Conservation (phyloP, 2,329 filamentous ascomycete genomes). For the Colletotrichum coccodes region DNA sequence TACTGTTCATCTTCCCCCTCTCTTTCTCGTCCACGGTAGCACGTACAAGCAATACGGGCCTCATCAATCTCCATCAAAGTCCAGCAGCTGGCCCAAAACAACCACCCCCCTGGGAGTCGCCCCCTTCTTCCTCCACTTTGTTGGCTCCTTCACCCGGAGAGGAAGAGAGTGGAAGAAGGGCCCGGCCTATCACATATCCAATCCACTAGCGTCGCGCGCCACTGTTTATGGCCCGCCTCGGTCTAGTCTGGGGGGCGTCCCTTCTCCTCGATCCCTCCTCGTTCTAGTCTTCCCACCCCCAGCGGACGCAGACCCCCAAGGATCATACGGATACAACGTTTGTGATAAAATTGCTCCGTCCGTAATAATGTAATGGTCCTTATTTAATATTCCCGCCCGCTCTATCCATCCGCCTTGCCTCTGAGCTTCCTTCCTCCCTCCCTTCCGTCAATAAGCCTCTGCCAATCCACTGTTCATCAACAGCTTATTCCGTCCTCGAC, state of each 20-base stretch:
- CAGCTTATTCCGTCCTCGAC: constrained; percentile 22
- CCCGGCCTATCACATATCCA: constrained; percentile 4
- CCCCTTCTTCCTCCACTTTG: constrained; percentile 22
- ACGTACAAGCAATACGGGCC: background rate
- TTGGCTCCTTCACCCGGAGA: constrained; percentile 24
- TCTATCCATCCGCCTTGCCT: background rate
- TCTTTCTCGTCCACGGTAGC: background rate
- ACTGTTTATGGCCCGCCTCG: constrained; percentile 23
- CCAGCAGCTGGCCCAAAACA: background rate
- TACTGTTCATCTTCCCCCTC: background rate
- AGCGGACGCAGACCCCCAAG: constrained; percentile 12
- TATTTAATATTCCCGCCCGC: constrained; percentile 22
- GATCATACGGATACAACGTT: constrained; percentile 29
- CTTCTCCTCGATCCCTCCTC: constrained; percentile 18
- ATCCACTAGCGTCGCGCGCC: constrained; percentile 28
- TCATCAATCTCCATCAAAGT: constrained; percentile 18
- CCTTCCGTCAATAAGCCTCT: constrained; percentile 28
- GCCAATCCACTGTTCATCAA: constrained; percentile 22
- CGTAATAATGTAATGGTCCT: constrained; percentile 12
- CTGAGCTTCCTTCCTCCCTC: background rate
- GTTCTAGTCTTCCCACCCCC: constrained; percentile 14
- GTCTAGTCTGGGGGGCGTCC: constrained; percentile 19
- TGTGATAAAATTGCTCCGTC: constrained; percentile 28
- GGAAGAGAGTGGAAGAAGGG: constrained; percentile 1
- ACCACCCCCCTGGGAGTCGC: constrained; percentile 5